These are phyloP conservation scores for Metschnikowia orientalis DNA, from an alignment of 805 yeast genomes.

Conservation along the genomic window DNA sequence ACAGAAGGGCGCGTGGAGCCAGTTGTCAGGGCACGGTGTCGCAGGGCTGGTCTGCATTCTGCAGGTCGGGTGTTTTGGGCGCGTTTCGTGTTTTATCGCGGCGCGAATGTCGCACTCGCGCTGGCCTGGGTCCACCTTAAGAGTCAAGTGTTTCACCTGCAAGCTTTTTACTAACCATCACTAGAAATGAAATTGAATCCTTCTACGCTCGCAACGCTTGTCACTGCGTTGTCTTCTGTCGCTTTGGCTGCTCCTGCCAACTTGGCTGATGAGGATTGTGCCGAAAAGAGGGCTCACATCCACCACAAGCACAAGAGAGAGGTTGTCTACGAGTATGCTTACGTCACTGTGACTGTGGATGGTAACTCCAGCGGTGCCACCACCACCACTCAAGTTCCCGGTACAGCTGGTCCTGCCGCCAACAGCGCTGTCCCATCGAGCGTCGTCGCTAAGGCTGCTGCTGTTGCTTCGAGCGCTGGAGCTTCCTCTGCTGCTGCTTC, in stretches of 20 bases:
- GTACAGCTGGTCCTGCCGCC: constrained; percentile 3
- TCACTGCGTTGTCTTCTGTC: constrained; percentile 12
- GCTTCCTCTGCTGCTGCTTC: constrained; percentile 11
- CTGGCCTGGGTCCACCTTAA: too few species aligned
- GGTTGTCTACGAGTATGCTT: constrained; percentile 47
- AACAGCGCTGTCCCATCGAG: neutral
- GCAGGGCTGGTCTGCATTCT: too few species aligned
- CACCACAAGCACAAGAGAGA: constrained; percentile 63
- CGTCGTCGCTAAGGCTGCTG: neutral
- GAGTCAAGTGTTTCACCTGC: too few species aligned
- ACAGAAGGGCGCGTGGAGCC: too few species aligned
- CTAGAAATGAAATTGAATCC: constrained; percentile 13
- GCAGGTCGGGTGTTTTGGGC: too few species aligned
- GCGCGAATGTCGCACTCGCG: too few species aligned
- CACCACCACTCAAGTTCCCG: constrained; percentile 11
- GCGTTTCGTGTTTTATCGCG: too few species aligned
- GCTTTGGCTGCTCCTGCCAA: constrained; percentile 17
- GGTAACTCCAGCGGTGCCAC: constrained; percentile 48
- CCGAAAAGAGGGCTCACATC: constrained; percentile 35
- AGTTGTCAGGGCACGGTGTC: too few species aligned
- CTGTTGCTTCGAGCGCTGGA: constrained; percentile 2
- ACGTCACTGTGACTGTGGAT: constrained; percentile 35
- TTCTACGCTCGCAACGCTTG: constrained; percentile 11
- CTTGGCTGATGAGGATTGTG: constrained; percentile 14
- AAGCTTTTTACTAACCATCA: constrained; percentile 6